A percentile compares a stretch with the other conserved stretches of the same genome.
These are phyloP conservation scores for Kwoniella shandongensis DNA, from an alignment of 768 basidiomycete genomes.

Conservation along the genomic window DNA sequence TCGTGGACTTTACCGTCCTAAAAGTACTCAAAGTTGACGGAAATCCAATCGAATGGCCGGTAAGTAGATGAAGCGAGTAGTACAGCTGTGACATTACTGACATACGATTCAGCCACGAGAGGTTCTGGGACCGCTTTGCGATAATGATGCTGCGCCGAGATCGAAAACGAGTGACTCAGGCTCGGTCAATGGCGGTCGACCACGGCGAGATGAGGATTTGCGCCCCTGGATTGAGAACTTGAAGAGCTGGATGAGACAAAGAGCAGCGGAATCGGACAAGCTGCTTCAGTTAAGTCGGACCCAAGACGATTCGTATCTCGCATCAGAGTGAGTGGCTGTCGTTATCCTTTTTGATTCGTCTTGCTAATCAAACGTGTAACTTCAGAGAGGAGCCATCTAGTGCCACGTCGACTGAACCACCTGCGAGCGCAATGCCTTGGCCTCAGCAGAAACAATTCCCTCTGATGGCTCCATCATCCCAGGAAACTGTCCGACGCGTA, in stretches of 20 bases:
- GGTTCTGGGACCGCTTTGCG: conserved; percentile 42
- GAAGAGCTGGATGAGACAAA: conserved; percentile 71
- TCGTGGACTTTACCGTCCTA: conserved; percentile 69
- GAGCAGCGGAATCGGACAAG: conserved; percentile 40
- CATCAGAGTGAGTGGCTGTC: conserved; percentile 30
- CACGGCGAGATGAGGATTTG: conserved; percentile 58
- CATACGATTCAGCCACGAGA: conserved; percentile 35
- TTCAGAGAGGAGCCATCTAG: conserved; percentile 28
- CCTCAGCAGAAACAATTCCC: conserved; percentile 3
- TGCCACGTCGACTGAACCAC: conserved; percentile 13
- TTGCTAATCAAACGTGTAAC: conserved; percentile 5
- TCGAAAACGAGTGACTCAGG: conserved; percentile 8
- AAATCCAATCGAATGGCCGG: conserved; percentile 92
- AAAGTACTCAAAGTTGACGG: conserved; percentile 80
- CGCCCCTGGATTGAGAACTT: conserved; percentile 70
- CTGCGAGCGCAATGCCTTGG: conserved; percentile 9
- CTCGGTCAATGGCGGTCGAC: conserved; percentile 5
- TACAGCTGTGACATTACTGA: background rate
- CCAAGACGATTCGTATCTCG: conserved; percentile 22
- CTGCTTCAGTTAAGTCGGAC: conserved; percentile 24
- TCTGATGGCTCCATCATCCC: conserved; percentile 22
- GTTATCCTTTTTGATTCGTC: background rate
- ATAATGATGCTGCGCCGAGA: conserved; percentile 9
- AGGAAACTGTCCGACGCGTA: conserved; percentile 29
- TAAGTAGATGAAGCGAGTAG: conserved; percentile 22